Base-by-base conservation (phyloP, 148 eudicot genomes). In the Amaranthus palmeri region DNA sequence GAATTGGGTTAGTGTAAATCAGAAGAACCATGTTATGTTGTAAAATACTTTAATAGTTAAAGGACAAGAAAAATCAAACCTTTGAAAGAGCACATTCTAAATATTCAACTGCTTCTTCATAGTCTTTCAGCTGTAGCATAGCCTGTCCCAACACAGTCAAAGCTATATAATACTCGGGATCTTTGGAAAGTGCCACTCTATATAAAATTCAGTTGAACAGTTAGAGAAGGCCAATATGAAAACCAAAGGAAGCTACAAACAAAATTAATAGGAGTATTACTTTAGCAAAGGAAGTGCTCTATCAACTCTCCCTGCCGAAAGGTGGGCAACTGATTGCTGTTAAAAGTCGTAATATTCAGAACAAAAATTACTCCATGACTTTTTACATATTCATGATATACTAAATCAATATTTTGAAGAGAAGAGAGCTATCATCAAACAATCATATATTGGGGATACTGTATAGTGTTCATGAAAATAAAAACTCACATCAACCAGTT, bases 121-220 rank as follows among this genome's bases (percentile, higher is more conserved):
- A 74, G 74, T 68, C 69, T 56, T 81, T 83, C 67, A 78, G 76
- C 57, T 83, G 83, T 70, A 88, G 10, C 71, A 85, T 79, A 71
- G 71, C 67, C 74, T 88, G 86, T 25, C 97, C 98, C 91, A 95
- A 69, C 15, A 85, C 69, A 57, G 87, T 72, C 88, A 85, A 76
- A 40, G 97, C 93, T 84, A 82, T 78, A 54, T 76, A 87, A 65
- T 86, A 80, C 67, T 88, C 93, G 63, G 93, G 93, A 83, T 91
- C 96, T 81, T 91, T 91, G 54, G 84, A 84, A 64, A 95, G 85
- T 68, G 93, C 96, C 73, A 88, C 65, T 80, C 98, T 90, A 85
- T 69, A 42, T 68, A 48, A 66, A 78, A 47, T 73, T 62, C 18
- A 65, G 68, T 52, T 41, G 65, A 55, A 75, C 41, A 43, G 49